Evolutionary conservation across 768 basidiomycete genomes (phyloP).

Genomic region (Rubroboletus satanas): DNA sequence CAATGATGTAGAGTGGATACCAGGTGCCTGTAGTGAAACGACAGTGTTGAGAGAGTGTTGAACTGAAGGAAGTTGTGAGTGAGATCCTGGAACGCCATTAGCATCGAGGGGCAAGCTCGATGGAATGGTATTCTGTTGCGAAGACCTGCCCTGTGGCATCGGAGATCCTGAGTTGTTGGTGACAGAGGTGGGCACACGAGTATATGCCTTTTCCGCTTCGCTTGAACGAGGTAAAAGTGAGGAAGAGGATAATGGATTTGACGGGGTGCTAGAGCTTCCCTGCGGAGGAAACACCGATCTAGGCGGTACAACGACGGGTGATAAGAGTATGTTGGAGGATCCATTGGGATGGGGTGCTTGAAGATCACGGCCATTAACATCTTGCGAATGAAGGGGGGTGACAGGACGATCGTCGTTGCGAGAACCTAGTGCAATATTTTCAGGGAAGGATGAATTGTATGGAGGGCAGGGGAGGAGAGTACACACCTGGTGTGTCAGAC

Average conservation of each 20-base stretch:
- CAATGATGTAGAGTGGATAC: conserved; percentile 12
- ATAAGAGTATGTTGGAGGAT: background rate
- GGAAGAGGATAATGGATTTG: conserved; percentile 5
- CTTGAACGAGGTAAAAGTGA: conserved; percentile 20
- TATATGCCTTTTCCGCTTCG: conserved; percentile 9
- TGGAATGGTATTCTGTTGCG: conserved; percentile 5
- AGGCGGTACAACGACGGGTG: conserved; percentile 19
- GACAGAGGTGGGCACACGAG: conserved; percentile 5
- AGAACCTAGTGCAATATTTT: conserved; percentile 4
- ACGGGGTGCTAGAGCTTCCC: conserved; percentile 2
- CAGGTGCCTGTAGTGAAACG: conserved; percentile 8
- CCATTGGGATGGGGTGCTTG: conserved; percentile 2
- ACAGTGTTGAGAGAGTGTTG: conserved; percentile 23
- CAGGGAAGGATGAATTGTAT: background rate
- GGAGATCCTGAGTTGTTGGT: conserved; percentile 2
- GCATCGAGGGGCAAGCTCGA: background rate
- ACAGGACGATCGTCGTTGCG: conserved; percentile 21
- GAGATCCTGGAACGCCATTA: background rate
- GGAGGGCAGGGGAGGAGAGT: background rate
- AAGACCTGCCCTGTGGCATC: conserved; percentile 2
- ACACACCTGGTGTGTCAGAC: conserved; percentile 36
- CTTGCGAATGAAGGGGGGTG: conserved; percentile 18
- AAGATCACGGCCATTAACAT: conserved; percentile 5
- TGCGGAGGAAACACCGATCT: conserved; percentile 22
- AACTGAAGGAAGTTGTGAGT: conserved; percentile 4